Evolutionary conservation across 495 filamentous ascomycete species (phyloP).

Genomic region (Trichocladium uniseriatum): DNA sequence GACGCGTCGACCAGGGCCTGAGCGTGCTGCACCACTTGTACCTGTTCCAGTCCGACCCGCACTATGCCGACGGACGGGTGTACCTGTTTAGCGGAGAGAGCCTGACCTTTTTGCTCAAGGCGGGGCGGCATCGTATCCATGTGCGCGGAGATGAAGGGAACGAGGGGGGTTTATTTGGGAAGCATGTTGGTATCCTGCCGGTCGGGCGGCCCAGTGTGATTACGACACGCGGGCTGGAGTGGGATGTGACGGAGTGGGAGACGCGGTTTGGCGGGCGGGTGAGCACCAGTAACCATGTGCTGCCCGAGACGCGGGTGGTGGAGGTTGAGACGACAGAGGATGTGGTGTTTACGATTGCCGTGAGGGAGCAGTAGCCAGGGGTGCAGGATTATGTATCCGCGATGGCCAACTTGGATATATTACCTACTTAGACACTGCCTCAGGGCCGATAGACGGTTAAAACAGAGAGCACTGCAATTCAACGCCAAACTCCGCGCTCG

Average conservation of each 20-base stretch:
- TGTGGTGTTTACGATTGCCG: conserved; percentile 80
- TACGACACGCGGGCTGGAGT: conserved; percentile 71
- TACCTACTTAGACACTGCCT: too few species aligned
- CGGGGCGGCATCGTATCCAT: conserved; percentile 59
- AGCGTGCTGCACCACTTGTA: conserved; percentile 76
- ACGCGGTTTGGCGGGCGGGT: conserved; percentile 76
- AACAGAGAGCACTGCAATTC: too few species aligned
- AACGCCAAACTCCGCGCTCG: too few species aligned
- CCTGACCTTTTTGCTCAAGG: conserved; percentile 66
- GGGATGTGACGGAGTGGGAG: conserved; percentile 75
- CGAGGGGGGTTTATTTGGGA: conserved; percentile 36
- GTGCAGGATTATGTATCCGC: too few species aligned
- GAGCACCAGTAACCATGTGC: conserved; percentile 88
- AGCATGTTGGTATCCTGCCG: conserved; percentile 79
- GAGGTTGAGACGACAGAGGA: conserved; percentile 53
- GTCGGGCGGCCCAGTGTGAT: conserved; percentile 63
- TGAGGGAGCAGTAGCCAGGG: conserved; percentile 27
- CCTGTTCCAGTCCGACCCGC: conserved; percentile 42
- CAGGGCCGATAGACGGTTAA: too few species aligned
- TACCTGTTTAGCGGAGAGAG: conserved; percentile 71
- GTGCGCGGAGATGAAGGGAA: conserved; percentile 38
- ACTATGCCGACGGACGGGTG: conserved; percentile 39
- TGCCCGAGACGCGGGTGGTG: conserved; percentile 41
- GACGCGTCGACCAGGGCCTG: conserved; percentile 84
- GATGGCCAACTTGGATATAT: too few species aligned